Percentiles rank a stretch among this genome's conserved stretches.
Evolutionary conservation across 2,329 filamentous ascomycete species (phyloP).

Genomic region (Neonectria punicea): DNA sequence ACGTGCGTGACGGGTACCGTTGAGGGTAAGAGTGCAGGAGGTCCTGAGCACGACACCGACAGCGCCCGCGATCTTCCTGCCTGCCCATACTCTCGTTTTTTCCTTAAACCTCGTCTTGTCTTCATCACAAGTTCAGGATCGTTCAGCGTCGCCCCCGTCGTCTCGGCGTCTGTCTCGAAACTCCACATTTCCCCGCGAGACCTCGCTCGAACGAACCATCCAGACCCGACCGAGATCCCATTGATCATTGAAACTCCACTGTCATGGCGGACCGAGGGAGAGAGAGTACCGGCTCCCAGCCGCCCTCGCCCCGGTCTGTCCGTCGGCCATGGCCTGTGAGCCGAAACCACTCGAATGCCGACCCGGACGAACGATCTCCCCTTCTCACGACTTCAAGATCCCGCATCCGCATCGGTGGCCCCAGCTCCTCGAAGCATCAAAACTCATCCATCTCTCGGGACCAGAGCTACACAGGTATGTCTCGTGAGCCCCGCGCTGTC

Average conservation of each 20-base stretch:
- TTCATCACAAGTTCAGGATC: not conserved
- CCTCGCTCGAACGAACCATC: not conserved
- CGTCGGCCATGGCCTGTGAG: slow-evolving; percentile 43
- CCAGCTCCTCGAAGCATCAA: slow-evolving; percentile 41
- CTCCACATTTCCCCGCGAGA: not conserved
- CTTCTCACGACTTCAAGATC: slow-evolving; percentile 54
- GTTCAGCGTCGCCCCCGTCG: not conserved
- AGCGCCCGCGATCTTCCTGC: slow-evolving; percentile 3
- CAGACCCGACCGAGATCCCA: not conserved
- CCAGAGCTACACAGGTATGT: slow-evolving; percentile 57
- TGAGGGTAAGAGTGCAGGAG: slow-evolving; percentile 10
- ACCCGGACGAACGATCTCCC: slow-evolving; percentile 57
- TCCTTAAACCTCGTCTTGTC: not conserved
- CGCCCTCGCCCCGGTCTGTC: slow-evolving; percentile 47
- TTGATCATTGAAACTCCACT: not conserved
- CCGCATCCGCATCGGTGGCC: slow-evolving; percentile 53
- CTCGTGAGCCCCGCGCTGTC: not conserved
- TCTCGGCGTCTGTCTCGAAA: not conserved
- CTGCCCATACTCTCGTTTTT: not conserved
- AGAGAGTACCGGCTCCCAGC: slow-evolving; percentile 44
- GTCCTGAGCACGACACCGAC: slow-evolving; percentile 1
- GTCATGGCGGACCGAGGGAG: slow-evolving; percentile 47
- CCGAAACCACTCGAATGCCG: slow-evolving; percentile 43
- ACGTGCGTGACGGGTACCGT: not conserved
- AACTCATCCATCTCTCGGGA: slow-evolving; percentile 48